Evolutionary conservation across 2,329 filamentous ascomycete species (phyloP).

Genomic region (Cordyceps javanica): DNA sequence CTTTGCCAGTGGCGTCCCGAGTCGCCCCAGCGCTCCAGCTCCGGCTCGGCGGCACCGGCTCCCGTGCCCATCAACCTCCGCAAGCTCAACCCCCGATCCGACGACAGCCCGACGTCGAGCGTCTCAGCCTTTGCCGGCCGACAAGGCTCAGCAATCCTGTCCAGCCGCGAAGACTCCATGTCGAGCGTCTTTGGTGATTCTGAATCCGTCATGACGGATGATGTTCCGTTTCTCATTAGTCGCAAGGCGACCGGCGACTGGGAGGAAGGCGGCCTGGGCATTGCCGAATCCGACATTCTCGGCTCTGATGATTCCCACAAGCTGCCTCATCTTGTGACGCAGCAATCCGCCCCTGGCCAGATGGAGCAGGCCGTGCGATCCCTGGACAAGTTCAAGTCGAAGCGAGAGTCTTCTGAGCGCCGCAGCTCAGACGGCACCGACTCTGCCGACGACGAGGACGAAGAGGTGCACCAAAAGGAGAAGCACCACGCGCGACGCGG

Average conservation of each 20-base stretch:
- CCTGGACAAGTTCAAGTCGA: conserved; percentile 66
- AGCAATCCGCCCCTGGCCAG: conserved; percentile 59
- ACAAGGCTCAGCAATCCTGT: conserved; percentile 71
- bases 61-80: conserved; percentile 56
- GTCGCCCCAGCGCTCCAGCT: conserved; percentile 37
- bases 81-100: conserved; percentile 52
- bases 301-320: conserved; percentile 30
- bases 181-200: conserved; percentile 84
- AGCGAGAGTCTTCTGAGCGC: conserved; percentile 35
- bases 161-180: conserved; percentile 82
- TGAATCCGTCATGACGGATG: conserved; percentile 71
- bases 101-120: conserved; percentile 79
- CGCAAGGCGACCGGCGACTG: conserved; percentile 71
- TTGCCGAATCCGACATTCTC: conserved; percentile 55
- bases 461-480: conserved; percentile 50
- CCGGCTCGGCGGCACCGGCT: conserved; percentile 47
- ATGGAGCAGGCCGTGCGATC: conserved; percentile 55
- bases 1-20: conserved; percentile 93
- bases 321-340: conserved; percentile 49
- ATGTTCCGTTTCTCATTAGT: conserved; percentile 68
- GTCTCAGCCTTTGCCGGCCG: conserved; percentile 65
- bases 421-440: conserved; percentile 63
- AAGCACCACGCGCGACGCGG: conserved; percentile 41
- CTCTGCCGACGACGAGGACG: conserved; percentile 91
- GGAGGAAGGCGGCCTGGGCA: conserved; percentile 73